Base-by-base conservation (phyloP, 2,329 filamentous ascomycete genomes). In the Emmonsiellopsis sp. region DNA sequence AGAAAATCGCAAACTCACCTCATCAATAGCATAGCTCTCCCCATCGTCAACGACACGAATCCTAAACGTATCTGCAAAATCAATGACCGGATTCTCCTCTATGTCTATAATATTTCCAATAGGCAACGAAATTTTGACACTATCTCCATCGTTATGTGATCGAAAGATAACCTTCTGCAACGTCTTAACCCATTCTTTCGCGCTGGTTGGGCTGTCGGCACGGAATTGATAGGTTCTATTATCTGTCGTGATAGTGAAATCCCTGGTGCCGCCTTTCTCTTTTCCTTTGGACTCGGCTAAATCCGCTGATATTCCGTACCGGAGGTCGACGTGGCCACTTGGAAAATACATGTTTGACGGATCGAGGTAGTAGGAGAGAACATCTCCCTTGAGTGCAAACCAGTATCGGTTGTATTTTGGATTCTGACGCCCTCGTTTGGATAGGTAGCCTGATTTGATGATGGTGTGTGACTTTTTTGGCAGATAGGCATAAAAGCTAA, bases 401-500 rank as follows among this genome's bases (percentile, higher is more conserved):
- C 91, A 97, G 68, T 92, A 95, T 42, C 91, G 83, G 63, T 85
- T 87, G 71, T 90, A 97, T 60, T 85, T 87, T 46, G 88, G 87
- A 65, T 92, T 95, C 46, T 88, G 85, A 63, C 87, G 88, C 55
- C 93, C 92, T 55, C 87, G 87, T 71, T 97, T 97, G 53, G 83
- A 84, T 2, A 98, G 76, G 64, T 92, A 89, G 1, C 93, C 92
- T 1, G 90, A 92, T 70, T 95, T 97, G 59, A 85, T 81, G 14
- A 87, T 80, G 52, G 84, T 78, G 60, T 87, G 82, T 50, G 86
- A 83, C 77, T 93, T 95, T 75, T 91, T 94, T 6, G 90, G 90
- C n/a, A 97, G 79, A 66, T 96, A 96, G 40, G 93, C 90, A 66
- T 96, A 97, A 68, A 97, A 98, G 71, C 91, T 96, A 56, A 97